These are phyloP conservation scores for Penicillium palitans DNA, from an alignment of 2,329 filamentous ascomycete genomes.

Conservation along the genomic window DNA sequence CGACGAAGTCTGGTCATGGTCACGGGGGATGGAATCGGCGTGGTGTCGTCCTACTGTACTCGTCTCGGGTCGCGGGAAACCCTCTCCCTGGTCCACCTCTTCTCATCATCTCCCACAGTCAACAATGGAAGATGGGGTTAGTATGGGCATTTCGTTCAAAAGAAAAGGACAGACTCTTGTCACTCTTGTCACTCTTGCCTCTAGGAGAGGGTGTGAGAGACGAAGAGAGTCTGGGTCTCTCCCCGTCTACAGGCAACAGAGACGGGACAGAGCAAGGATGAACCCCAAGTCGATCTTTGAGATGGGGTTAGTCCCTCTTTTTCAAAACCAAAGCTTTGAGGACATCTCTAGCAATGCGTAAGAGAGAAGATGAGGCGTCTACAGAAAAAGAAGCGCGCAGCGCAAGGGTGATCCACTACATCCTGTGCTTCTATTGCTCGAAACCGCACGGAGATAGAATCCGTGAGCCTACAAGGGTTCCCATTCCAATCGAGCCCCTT, in stretches of 20 bases:
- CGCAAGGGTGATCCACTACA: conserved; percentile 12
- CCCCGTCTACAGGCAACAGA: neutral
- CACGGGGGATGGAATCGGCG: neutral
- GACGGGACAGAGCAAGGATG: neutral
- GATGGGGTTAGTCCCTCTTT: neutral
- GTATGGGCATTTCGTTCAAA: neutral
- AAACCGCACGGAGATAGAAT: conserved; percentile 23
- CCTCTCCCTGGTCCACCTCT: neutral
- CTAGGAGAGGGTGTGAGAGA: neutral
- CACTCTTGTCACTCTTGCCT: neutral
- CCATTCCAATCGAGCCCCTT: conserved; percentile 13
- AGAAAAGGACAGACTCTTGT: no score
- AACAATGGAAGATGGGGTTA: neutral
- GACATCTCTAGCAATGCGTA: neutral
- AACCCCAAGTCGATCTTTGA: neutral
- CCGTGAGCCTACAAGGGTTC: conserved; percentile 15
- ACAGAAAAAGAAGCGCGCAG: neutral
- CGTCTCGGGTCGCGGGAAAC: neutral
- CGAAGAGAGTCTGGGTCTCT: neutral
- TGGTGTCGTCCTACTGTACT: neutral
- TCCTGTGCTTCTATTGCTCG: conserved; percentile 12
- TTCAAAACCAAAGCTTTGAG: neutral
- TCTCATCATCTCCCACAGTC: neutral
- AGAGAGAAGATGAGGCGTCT: neutral
- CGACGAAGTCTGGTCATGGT: neutral